Percentiles rank a stretch among this genome's conserved stretches.
Conservation (phyloP, 1,139 yeast genomes). For the Candida buenavistaensis region DNA sequence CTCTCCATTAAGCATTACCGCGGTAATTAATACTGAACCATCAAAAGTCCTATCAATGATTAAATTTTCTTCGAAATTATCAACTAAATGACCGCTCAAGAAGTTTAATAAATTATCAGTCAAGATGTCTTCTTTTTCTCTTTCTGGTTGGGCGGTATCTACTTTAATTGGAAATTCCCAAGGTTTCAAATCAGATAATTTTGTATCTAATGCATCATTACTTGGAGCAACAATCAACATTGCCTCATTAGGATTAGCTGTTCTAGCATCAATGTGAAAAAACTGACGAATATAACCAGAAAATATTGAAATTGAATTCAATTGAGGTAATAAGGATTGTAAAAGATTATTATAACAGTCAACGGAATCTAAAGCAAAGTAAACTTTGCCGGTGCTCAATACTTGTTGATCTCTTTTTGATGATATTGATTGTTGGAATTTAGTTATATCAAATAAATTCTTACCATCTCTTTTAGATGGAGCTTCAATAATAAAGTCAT, state of each 20-base stretch:
- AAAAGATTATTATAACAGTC: constrained; percentile 20
- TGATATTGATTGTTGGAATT: constrained; percentile 8
- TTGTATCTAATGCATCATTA: constrained; percentile 47
- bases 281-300: constrained; percentile 58
- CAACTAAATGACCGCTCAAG: constrained; percentile 53
- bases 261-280: constrained; percentile 39
- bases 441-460: constrained; percentile 16
- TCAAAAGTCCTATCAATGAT: constrained; percentile 16
- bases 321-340: constrained; percentile 44
- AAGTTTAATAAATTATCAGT: constrained; percentile 50
- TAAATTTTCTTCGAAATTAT: constrained; percentile 22
- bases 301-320: constrained; percentile 47
- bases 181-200: constrained; percentile 49
- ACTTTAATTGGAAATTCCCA: constrained; percentile 66
- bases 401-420: constrained; percentile 10
- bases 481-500: constrained; percentile 13
- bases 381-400: constrained; percentile 1
- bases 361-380: constrained; percentile 12
- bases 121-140: constrained; percentile 43
- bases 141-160: constrained; percentile 31
- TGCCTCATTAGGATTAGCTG: constrained; percentile 35
- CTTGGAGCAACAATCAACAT: constrained; percentile 63
- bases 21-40: constrained; percentile 20
- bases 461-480: constrained; percentile 20
- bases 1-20: constrained; percentile 42